These are phyloP conservation scores for Sonneratia alba DNA, from an alignment of 345 rosid genomes.

Conservation along the genomic window DNA sequence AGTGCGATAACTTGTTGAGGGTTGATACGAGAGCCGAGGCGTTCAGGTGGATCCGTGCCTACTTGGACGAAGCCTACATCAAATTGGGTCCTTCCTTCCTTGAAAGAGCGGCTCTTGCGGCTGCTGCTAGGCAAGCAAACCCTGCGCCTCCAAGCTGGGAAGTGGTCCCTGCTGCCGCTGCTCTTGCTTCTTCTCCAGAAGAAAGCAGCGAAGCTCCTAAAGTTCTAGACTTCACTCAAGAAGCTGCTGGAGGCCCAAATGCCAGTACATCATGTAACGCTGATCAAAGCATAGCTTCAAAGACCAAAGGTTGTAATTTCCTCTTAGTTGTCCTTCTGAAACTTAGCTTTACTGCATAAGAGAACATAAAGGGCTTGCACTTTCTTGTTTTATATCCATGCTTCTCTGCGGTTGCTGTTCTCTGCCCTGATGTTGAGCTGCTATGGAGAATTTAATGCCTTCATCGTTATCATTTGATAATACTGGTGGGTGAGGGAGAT, in stretches of 20 bases:
- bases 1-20: slow-evolving; percentile 20
- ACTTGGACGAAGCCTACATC: slow-evolving; percentile 32
- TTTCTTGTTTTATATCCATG: not conserved
- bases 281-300: not conserved
- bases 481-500: not conserved
- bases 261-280: not conserved
- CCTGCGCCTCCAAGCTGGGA: not conserved
- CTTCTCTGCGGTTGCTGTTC: not conserved
- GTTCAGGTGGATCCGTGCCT: slow-evolving; percentile 21
- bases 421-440: not conserved
- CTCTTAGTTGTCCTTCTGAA: not conserved
- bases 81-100: slow-evolving; percentile 30
- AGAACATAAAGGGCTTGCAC: not conserved
- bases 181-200: not conserved
- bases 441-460: not conserved
- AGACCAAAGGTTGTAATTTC: not conserved
- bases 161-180: not conserved
- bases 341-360: not conserved
- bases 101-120: slow-evolving; percentile 14
- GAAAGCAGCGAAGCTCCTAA: not conserved
- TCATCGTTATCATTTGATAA: too few relatives aligned
- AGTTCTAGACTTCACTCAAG: not conserved
- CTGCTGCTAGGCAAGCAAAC: not conserved
- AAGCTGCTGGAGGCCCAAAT: not conserved
- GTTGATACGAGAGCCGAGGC: slow-evolving; percentile 34